Percentiles rank a stretch among this genome's conserved stretches.
These are phyloP conservation scores for Nitzschia sp. DNA, from an alignment of 108 stramenopile species.

Conservation along the genomic window DNA sequence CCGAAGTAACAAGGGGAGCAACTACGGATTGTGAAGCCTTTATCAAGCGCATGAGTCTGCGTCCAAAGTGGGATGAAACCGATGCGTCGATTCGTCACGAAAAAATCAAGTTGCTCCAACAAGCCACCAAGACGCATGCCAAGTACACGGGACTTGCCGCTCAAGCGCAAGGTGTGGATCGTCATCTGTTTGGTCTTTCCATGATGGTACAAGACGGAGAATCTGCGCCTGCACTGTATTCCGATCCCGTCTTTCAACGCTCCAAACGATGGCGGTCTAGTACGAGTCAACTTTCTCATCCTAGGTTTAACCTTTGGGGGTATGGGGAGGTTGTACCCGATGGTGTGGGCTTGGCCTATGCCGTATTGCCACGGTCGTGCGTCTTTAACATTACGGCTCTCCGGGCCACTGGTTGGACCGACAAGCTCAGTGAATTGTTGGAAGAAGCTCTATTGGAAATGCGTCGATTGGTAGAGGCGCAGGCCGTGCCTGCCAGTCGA, in stretches of 20 bases:
- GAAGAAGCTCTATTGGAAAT: slow-evolving; percentile 83
- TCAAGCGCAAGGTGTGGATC: slow-evolving; percentile 77
- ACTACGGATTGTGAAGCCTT: slow-evolving; percentile 50
- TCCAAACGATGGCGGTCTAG: slow-evolving; percentile 78
- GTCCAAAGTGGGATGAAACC: slow-evolving; percentile 26
- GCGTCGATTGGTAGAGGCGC: slow-evolving; percentile 62
- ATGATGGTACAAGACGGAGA: slow-evolving; percentile 52
- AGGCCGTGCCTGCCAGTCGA: slow-evolving; percentile 12
- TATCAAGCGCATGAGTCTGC: slow-evolving; percentile 59
- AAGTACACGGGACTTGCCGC: slow-evolving; percentile 68
- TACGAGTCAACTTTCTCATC: slow-evolving; percentile 79
- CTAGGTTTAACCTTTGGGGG: slow-evolving; percentile 68
- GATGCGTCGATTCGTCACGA: slow-evolving; percentile 27
- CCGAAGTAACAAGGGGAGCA: slow-evolving; percentile 74
- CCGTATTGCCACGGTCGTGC: slow-evolving; percentile 55
- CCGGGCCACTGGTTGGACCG: slow-evolving; percentile 46
- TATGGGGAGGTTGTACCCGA: slow-evolving; percentile 85
- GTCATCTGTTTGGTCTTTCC: slow-evolving; percentile 78
- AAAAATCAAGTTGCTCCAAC: slow-evolving; percentile 57
- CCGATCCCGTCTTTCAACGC: slow-evolving; percentile 58
- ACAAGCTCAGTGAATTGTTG: slow-evolving; percentile 57
- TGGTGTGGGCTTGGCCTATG: slow-evolving; percentile 83
- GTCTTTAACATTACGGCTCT: slow-evolving; percentile 76
- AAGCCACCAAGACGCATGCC: slow-evolving; percentile 62
- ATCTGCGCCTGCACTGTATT: slow-evolving; percentile 55